These are phyloP conservation scores for Leccinum longicurvipes DNA, from an alignment of 768 basidiomycete species.

Conservation along the genomic window DNA sequence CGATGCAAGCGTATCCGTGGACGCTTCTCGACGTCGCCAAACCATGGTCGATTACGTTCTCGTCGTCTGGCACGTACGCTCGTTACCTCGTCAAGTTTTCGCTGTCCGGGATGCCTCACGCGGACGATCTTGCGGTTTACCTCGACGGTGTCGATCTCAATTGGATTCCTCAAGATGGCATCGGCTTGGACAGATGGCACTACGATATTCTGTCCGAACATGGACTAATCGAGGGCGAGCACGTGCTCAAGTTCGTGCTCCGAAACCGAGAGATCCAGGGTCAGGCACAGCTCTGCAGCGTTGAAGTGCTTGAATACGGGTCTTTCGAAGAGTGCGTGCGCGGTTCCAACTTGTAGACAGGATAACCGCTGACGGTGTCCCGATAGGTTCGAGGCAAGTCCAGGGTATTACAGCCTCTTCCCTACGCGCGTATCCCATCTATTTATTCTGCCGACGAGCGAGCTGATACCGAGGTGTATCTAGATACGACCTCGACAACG, in stretches of 20 bases:
- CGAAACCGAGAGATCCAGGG: constrained; percentile 46
- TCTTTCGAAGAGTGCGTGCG: constrained; percentile 52
- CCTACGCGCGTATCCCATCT: constrained; percentile 51
- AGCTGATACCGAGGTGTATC: background rate
- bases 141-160: constrained; percentile 58
- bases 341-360: too few species aligned
- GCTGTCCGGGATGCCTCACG: constrained; percentile 62
- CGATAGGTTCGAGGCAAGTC: constrained; percentile 51
- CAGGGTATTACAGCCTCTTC: constrained; percentile 62
- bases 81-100: constrained; percentile 67
- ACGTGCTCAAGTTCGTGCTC: constrained; percentile 58
- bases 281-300: constrained; percentile 70
- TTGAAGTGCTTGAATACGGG: constrained; percentile 73
- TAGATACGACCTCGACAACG: constrained; percentile 57
- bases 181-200: constrained; percentile 74
- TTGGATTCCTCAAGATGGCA: constrained; percentile 49
- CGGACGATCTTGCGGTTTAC: constrained; percentile 50
- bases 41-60: constrained; percentile 60
- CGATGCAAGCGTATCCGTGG: constrained; percentile 75
- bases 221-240: constrained; percentile 46
- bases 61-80: constrained; percentile 60
- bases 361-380: background rate
- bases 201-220: constrained; percentile 54
- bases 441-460: background rate
- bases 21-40: constrained; percentile 57